These are phyloP conservation scores for Podila epicladia DNA, from an alignment of 192 early-diverging fungal species.

Conservation along the genomic window DNA sequence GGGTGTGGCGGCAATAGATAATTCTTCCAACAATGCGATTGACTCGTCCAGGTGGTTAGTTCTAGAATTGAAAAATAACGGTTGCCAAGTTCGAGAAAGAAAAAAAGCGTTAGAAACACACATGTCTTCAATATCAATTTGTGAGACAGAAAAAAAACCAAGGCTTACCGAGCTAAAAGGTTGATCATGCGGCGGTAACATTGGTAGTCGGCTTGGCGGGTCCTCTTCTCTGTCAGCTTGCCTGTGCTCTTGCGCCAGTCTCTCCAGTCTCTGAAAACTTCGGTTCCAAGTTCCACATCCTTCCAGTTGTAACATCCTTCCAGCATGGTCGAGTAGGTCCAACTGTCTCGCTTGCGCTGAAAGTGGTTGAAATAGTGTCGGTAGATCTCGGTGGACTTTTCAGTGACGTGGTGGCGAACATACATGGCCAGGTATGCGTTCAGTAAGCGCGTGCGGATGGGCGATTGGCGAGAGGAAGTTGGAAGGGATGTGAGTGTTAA, in stretches of 20 bases:
- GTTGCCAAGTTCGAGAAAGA: neutral
- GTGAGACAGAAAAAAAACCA: neutral
- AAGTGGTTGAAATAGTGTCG: conserved; percentile 60
- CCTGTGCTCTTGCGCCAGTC: conserved; percentile 60
- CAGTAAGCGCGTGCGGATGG: conserved; percentile 62
- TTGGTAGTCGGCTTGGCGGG: conserved; percentile 62
- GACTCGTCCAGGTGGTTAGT: conserved; percentile 47
- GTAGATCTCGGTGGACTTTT: conserved; percentile 59
- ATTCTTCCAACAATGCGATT: conserved; percentile 36
- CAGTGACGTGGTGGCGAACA: conserved; percentile 61
- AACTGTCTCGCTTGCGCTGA: conserved; percentile 62
- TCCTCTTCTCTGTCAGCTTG: conserved; percentile 42
- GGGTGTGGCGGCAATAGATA: conserved; percentile 46
- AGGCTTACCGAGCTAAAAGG: conserved; percentile 63
- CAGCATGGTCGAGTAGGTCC: conserved; percentile 68
- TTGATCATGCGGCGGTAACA: conserved; percentile 72
- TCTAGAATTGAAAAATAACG: neutral
- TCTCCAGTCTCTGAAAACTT: conserved; percentile 75
- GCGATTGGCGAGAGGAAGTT: conserved; percentile 44
- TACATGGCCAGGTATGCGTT: conserved; percentile 69
- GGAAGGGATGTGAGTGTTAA: conserved; percentile 20
- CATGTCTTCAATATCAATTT: neutral
- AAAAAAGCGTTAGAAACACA: neutral
- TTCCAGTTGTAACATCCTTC: conserved; percentile 69
- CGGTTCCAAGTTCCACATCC: conserved; percentile 67